These are phyloP conservation scores for Miscanthus lutarioriparius DNA, from an alignment of 176 grass and related monocot genomes.

Conservation along the genomic window DNA sequence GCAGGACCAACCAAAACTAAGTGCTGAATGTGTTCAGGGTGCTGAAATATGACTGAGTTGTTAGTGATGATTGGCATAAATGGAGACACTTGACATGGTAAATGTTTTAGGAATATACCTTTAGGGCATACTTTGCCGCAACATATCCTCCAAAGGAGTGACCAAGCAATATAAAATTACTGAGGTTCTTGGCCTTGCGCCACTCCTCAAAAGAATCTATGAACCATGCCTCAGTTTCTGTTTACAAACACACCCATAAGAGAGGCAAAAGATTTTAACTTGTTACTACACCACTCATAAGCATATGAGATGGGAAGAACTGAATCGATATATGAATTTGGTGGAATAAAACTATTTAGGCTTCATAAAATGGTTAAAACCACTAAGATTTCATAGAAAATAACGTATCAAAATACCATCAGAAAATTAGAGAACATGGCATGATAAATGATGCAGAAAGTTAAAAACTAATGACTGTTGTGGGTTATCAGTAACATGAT, in stretches of 20 bases:
- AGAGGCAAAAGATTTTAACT: slow-evolving; percentile 11
- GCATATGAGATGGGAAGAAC: background rate
- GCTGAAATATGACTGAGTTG: slow-evolving; percentile 51
- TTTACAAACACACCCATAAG: slow-evolving; percentile 35
- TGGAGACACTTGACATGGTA: slow-evolving; percentile 3
- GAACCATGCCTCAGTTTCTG: slow-evolving; percentile 99
- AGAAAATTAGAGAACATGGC: background rate
- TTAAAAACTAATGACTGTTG: background rate
- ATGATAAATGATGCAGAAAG: background rate
- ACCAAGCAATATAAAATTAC: slow-evolving; percentile 93
- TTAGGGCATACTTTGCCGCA: slow-evolving; percentile 88
- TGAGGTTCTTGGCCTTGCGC: slow-evolving; percentile 93
- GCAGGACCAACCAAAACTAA: slow-evolving; percentile 97
- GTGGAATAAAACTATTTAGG: background rate
- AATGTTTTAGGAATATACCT: slow-evolving; percentile 50
- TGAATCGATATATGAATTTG: slow-evolving; percentile 10
- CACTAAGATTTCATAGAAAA: background rate
- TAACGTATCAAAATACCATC: background rate
- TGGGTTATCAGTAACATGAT: background rate
- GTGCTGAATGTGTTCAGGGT: slow-evolving; percentile 93
- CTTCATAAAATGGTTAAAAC: background rate
- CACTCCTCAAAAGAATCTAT: slow-evolving; percentile 99
- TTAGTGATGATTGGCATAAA: slow-evolving; percentile 28
- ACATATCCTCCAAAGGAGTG: slow-evolving; percentile 99
- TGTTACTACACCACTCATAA: slow-evolving; percentile 16